Conservation (phyloP, 208 protist species). For the Vickermania spadyakhi region DNA sequence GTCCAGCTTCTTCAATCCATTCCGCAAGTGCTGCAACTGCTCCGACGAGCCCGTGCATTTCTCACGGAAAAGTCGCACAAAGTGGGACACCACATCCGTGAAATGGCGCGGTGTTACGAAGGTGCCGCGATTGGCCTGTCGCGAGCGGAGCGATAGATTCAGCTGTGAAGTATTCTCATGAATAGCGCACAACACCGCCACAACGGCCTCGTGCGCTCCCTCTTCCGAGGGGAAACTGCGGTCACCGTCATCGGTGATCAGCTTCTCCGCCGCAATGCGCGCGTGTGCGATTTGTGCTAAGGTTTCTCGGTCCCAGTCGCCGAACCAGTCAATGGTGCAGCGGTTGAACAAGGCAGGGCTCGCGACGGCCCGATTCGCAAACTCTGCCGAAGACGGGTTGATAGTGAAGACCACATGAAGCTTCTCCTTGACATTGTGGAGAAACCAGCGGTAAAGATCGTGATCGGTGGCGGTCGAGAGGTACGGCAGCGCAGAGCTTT, state of each 20-base stretch:
- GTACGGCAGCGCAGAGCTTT: slow-evolving; percentile 18
- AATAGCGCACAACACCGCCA: slow-evolving; percentile 86
- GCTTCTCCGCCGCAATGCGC: slow-evolving; percentile 71
- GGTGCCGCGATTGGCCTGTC: slow-evolving; percentile 77
- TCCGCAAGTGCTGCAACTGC: slow-evolving; percentile 94
- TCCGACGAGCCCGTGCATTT: slow-evolving; percentile 91
- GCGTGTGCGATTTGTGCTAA: slow-evolving; percentile 86
- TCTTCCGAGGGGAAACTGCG: slow-evolving; percentile 29
- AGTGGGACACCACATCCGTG: slow-evolving; percentile 96
- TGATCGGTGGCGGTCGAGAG: slow-evolving; percentile 84
- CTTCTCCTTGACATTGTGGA: slow-evolving; percentile 93
- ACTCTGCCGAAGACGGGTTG: slow-evolving; percentile 96
- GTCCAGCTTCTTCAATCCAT: slow-evolving; percentile 92
- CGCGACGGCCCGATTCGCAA: slow-evolving; percentile 91
- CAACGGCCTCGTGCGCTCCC: slow-evolving; percentile 61
- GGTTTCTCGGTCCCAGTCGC: slow-evolving; percentile 95
- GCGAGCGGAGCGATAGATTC: slow-evolving; percentile 60
- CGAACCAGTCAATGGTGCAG: slow-evolving; percentile 99
- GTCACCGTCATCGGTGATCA: slow-evolving; percentile 83
- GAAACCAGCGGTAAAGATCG: slow-evolving; percentile 96
- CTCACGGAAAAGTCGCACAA: slow-evolving; percentile 88
- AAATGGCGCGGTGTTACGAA: slow-evolving; percentile 98
- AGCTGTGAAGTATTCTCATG: slow-evolving; percentile 87
- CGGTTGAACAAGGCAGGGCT: slow-evolving; percentile 99
- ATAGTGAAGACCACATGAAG: slow-evolving; percentile 99